phyloP scores from a whole-genome alignment of 257 asterid genomes.

The Ballota nigra region DNA sequence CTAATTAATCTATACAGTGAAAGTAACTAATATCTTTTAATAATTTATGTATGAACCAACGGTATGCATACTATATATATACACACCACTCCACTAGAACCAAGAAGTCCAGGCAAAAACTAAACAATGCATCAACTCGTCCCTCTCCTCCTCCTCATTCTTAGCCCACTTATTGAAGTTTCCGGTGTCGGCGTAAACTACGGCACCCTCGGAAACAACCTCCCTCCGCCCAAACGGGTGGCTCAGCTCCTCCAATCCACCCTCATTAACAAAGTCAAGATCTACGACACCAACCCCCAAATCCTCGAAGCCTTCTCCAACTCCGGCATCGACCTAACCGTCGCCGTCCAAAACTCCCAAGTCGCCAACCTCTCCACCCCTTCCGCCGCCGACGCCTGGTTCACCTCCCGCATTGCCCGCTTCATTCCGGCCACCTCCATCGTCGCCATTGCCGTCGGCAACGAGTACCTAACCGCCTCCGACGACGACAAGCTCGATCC shows the following conservation, averaged over 20 bases:
- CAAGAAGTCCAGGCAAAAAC: neutral
- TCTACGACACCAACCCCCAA: conserved; percentile 62
- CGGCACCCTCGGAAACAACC: conserved; percentile 69
- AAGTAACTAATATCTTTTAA: too few relatives aligned
- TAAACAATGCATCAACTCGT: conserved; percentile 21
- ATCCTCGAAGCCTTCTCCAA: conserved; percentile 64
- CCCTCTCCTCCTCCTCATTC: conserved; percentile 21
- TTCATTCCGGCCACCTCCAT: conserved; percentile 65
- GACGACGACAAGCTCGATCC: conserved; percentile 41
- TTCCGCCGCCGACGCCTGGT: conserved; percentile 48
- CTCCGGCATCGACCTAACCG: conserved; percentile 61
- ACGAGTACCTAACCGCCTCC: conserved; percentile 52
- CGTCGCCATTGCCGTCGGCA: conserved; percentile 53
- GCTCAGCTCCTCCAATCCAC: conserved; percentile 66
- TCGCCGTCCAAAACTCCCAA: conserved; percentile 48
- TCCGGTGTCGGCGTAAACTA: conserved; percentile 56
- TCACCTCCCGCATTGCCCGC: conserved; percentile 45
- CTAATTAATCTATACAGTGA: too few relatives aligned
- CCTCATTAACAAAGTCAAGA: conserved; percentile 53
- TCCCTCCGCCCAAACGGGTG: conserved; percentile 59
- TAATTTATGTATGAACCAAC: too few relatives aligned
- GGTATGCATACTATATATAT: neutral
- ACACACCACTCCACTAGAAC: neutral
- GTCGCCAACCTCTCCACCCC: conserved; percentile 38
- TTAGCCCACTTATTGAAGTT: conserved; percentile 18